Conservation (phyloP, 1,139 yeast species). For the Suhomyces ambrosiae region DNA sequence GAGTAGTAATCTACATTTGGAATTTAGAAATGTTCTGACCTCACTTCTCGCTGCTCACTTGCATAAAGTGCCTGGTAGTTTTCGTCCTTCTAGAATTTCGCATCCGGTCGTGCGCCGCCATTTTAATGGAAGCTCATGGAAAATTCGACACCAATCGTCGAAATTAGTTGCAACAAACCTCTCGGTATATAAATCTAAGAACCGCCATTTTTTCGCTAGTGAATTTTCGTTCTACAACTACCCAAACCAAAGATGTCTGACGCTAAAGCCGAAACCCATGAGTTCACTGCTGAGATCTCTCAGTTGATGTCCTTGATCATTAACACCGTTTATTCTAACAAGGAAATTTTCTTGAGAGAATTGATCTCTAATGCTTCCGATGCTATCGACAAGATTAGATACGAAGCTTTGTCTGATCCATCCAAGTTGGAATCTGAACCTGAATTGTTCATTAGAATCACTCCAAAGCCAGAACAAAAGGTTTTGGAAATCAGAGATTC, state of each 20-base stretch:
- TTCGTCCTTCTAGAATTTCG: slow-evolving; percentile 4
- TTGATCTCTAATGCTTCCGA: slow-evolving; percentile 97
- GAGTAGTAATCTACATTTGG: too few species aligned
- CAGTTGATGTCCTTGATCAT: slow-evolving; percentile 99
- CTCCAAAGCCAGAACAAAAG: slow-evolving; percentile 93
- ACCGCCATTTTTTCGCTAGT: slow-evolving; percentile 10
- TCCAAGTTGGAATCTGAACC: slow-evolving; percentile 92
- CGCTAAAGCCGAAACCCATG: slow-evolving; percentile 75
- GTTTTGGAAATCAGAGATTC: slow-evolving; percentile 97
- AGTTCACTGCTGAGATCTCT: slow-evolving; percentile 99
- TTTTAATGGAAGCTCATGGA: slow-evolving; percentile 37
- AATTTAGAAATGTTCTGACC: too few species aligned
- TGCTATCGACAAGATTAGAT: slow-evolving; percentile 96
- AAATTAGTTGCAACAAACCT: slow-evolving; percentile 12
- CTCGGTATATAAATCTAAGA: slow-evolving; percentile 9
- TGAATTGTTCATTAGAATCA: slow-evolving; percentile 93
- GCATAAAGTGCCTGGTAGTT: too few species aligned
- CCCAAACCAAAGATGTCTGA: slow-evolving; percentile 49
- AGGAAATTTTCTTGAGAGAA: slow-evolving; percentile 99
- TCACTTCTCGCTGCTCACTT: too few species aligned
- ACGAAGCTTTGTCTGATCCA: slow-evolving; percentile 93
- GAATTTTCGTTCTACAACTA: slow-evolving; percentile 8
- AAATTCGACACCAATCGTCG: slow-evolving; percentile 26
- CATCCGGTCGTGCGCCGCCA: slow-evolving; percentile 13
- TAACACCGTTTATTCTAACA: slow-evolving; percentile 99